Conservation (phyloP, 2,329 filamentous ascomycete species). For the Calonectria pteridis region DNA sequence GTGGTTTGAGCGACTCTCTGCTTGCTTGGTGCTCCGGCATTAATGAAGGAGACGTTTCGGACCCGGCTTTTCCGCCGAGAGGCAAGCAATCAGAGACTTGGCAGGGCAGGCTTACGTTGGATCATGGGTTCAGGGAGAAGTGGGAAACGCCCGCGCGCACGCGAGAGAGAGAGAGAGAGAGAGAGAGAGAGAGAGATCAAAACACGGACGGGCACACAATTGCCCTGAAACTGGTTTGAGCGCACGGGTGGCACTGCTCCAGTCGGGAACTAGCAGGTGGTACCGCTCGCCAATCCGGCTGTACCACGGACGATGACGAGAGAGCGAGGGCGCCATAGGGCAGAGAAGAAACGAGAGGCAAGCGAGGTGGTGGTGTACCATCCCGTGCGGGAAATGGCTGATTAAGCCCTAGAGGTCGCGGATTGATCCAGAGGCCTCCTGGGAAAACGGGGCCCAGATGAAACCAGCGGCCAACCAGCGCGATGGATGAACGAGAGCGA, state of each 20-base stretch:
- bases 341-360: no score
- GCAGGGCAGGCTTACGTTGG: constrained; percentile 1
- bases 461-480: neutral
- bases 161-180: no score
- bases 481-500: neutral
- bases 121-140: neutral
- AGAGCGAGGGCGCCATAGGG: neutral
- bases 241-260: neutral
- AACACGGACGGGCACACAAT: neutral
- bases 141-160: neutral
- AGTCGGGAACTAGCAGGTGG: neutral
- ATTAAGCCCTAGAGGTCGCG: neutral
- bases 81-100: neutral
- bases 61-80: neutral
- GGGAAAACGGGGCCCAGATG: neutral
- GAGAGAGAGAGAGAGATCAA: no score
- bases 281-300: neutral
- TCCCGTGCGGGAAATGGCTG: neutral
- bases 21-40: neutral
- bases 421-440: neutral
- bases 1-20: neutral
- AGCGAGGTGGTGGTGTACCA: no score
- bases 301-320: neutral
- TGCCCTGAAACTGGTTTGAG: constrained; percentile 1
- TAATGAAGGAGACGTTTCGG: neutral